phyloP scores from a whole-genome alignment of 1,284 basidiomycete species.

The Moniliophthora roreri region DNA sequence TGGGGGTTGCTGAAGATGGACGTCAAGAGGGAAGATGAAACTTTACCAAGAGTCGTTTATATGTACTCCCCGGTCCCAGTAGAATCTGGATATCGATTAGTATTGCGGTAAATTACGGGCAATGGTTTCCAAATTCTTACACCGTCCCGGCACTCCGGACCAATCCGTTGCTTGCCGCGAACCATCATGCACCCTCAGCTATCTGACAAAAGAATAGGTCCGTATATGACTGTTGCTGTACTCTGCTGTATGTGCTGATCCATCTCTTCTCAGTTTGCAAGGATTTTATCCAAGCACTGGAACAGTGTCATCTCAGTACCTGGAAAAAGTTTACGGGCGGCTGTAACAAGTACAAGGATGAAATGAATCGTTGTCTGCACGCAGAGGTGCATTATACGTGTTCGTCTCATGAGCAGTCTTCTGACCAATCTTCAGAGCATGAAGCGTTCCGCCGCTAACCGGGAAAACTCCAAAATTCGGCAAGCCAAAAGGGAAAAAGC shows the following conservation, averaged over 20 bases:
- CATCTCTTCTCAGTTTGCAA: slow-evolving; percentile 52
- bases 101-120: no score
- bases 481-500: slow-evolving; percentile 56
- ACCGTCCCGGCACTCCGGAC: background rate
- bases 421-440: slow-evolving; percentile 51
- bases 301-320: slow-evolving; percentile 59
- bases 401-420: background rate
- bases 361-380: slow-evolving; percentile 73
- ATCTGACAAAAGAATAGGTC: slow-evolving; percentile 68
- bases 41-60: background rate
- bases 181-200: slow-evolving; percentile 68
- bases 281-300: slow-evolving; percentile 73
- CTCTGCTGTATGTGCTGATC: slow-evolving; percentile 4
- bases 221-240: slow-evolving; percentile 17
- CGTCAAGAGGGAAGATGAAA: background rate
- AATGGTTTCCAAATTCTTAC: no score
- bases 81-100: no score
- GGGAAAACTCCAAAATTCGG: slow-evolving; percentile 63
- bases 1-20: slow-evolving; percentile 24
- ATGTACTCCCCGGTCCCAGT: no score
- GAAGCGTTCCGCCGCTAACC: slow-evolving; percentile 67
- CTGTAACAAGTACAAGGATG: slow-evolving; percentile 73
- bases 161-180: background rate
- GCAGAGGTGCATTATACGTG: slow-evolving; percentile 57
- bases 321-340: slow-evolving; percentile 67